These are phyloP conservation scores for Dictyostelium intermedium DNA, from an alignment of 78 protist species.

Conservation along the genomic window DNA sequence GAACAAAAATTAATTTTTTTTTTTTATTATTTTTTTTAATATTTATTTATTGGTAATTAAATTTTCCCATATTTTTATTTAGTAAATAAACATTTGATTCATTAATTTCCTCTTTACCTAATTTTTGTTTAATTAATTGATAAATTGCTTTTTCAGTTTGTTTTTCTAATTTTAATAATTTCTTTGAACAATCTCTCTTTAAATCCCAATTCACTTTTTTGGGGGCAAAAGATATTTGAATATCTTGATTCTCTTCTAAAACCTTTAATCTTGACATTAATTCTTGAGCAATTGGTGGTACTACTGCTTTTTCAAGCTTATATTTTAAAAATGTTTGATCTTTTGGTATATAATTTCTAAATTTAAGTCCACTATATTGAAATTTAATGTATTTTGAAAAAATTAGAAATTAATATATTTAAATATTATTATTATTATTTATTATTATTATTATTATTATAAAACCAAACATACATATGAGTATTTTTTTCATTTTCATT, in stretches of 20 bases:
- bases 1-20: no score
- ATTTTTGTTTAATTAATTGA: constrained; percentile 13
- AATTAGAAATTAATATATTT: neutral
- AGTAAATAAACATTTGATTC: constrained; percentile 1
- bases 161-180: constrained; percentile 43
- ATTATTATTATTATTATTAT: neutral
- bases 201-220: constrained; percentile 67
- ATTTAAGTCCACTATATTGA: constrained; percentile 57
- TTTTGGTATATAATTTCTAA: constrained; percentile 72
- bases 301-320: constrained; percentile 28
- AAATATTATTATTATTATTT: neutral
- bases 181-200: constrained; percentile 47
- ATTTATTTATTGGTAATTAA: neutral
- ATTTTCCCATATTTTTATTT: neutral
- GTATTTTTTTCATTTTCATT: neutral
- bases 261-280: constrained; percentile 20
- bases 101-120: neutral
- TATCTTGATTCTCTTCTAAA: constrained; percentile 26
- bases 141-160: constrained; percentile 53
- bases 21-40: no score
- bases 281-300: constrained; percentile 60
- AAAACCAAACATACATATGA: neutral
- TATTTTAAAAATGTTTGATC: constrained; percentile 28
- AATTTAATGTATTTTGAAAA: no score
- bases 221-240: constrained; percentile 29